Percentiles rank a stretch among this genome's conserved stretches.
These are phyloP conservation scores for Fistulinella cinereoalba DNA, from an alignment of 1,284 basidiomycete species.

Conservation along the genomic window DNA sequence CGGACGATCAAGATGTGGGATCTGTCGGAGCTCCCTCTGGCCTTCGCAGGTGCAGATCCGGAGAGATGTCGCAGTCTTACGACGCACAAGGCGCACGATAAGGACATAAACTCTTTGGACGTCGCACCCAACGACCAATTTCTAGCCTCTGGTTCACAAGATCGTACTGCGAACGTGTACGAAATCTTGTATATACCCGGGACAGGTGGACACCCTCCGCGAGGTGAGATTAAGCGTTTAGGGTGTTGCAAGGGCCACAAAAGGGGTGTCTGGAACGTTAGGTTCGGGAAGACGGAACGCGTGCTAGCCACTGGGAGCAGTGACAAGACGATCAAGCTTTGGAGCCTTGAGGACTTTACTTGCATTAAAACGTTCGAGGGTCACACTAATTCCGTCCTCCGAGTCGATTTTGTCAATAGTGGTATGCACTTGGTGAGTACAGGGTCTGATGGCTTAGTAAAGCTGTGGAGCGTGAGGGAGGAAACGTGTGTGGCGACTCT, in stretches of 20 bases:
- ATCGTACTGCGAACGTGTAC: conserved; percentile 92
- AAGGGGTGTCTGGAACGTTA: conserved; percentile 93
- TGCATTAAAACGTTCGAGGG: conserved; percentile 96
- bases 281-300: conserved; percentile 81
- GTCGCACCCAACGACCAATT: conserved; percentile 88
- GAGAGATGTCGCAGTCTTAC: conserved; percentile 72
- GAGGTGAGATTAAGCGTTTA: conserved; percentile 72
- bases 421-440: conserved; percentile 88
- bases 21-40: conserved; percentile 50
- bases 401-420: conserved; percentile 83
- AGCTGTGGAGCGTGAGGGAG: conserved; percentile 90
- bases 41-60: conserved; percentile 27
- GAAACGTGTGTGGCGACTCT: conserved; percentile 87
- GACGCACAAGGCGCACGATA: conserved; percentile 95
- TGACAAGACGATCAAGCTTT: conserved; percentile 91
- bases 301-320: conserved; percentile 92
- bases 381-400: conserved; percentile 94
- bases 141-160: conserved; percentile 94
- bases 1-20: conserved; percentile 99
- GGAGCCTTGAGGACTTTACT: conserved; percentile 89
- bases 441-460: conserved; percentile 92
- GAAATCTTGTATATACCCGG: conserved; percentile 60
- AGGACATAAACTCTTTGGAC: conserved; percentile 98
- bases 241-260: conserved; percentile 96
- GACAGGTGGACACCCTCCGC: conserved; percentile 41